Percentiles rank a stretch among this genome's conserved stretches.
These are phyloP conservation scores for Schwanniomyces occidentalis DNA, from an alignment of 805 yeast species.

Conservation along the genomic window DNA sequence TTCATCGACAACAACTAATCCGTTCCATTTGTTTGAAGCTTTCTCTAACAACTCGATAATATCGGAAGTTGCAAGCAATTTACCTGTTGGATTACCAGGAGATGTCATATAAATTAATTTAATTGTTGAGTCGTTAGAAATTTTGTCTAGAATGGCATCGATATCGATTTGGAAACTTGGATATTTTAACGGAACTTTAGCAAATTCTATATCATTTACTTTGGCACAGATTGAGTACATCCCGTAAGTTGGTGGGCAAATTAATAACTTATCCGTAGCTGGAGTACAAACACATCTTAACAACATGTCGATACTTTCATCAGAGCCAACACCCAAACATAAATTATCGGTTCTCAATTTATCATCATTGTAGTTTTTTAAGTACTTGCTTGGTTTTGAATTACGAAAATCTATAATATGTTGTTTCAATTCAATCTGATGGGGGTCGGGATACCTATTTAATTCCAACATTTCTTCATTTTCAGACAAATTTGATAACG, in stretches of 20 bases:
- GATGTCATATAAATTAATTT: conserved; percentile 85
- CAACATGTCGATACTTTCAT: conserved; percentile 88
- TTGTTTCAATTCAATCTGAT: conserved; percentile 74
- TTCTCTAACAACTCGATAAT: conserved; percentile 43
- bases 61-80: conserved; percentile 46
- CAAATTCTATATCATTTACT: conserved; percentile 82
- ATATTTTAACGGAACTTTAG: conserved; percentile 61
- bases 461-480: conserved; percentile 56
- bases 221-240: conserved; percentile 93
- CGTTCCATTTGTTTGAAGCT: conserved; percentile 60
- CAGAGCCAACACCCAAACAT: conserved; percentile 96
- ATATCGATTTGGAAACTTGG: conserved; percentile 60
- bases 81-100: conserved; percentile 96
- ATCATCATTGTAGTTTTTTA: conserved; percentile 9
- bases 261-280: conserved; percentile 74
- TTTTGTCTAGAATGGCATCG: conserved; percentile 50
- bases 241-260: conserved; percentile 95
- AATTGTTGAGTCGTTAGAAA: conserved; percentile 58
- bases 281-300: conserved; percentile 85
- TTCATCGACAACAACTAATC: conserved; percentile 85
- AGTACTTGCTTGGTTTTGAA: conserved; percentile 33
- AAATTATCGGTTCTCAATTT: conserved; percentile 62
- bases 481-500: conserved; percentile 46
- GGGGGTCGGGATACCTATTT: conserved; percentile 97
- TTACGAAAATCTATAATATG: conserved; percentile 75